Base-by-base conservation (phyloP, 1,284 basidiomycete genomes). In the Ganoderma sinense region DNA sequence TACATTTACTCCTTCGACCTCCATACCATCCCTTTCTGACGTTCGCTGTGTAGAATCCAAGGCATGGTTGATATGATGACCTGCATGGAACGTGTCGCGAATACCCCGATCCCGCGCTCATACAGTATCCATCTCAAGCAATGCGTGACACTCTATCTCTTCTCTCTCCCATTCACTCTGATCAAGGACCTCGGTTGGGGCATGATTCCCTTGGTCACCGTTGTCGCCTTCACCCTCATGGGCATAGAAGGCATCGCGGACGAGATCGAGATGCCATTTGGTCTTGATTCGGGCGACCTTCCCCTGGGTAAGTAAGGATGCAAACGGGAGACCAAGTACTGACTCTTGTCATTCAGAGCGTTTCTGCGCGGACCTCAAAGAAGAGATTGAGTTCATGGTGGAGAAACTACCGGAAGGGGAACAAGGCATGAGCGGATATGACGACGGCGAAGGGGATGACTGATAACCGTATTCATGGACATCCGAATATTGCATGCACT, bases 191-290 rank as follows among this genome's bases (percentile, higher is more conserved):
- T 95, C 69, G 89, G 91, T 18, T 96, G 93, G 94, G 87, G 87
- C 61, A 94, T 92, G 78, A 85, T 97, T 23, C 93, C 93, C n/a
- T 86, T 97, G 39, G 90, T 94, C 13, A 94, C 93, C 29, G 89
- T 93, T 4, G 91, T 95, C 40, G 91, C 94, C 16, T 95, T 97
- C 82, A 96, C 94, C 4, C 87, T 97, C 71, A 96, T 96, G 92
- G 96, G 95, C 14, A 93, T 97, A 66, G 96, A 97, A 82, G 95
- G 95, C 13, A 97, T 97, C 72, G 95, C 95, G 0, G 92, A 96
- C 72, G 91, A 96, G 81, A 94, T 97, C 73, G 96, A 97, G 79
- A 94, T 94, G 91, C 96, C 96, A 2, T 94, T 93, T 71, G 92
- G 92, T 20, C 81, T 82, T 39, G 90, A 93, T 76, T 82, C 85